Conservation (phyloP, 495 filamentous ascomycete genomes). For the Lophiostoma macrostomum region DNA sequence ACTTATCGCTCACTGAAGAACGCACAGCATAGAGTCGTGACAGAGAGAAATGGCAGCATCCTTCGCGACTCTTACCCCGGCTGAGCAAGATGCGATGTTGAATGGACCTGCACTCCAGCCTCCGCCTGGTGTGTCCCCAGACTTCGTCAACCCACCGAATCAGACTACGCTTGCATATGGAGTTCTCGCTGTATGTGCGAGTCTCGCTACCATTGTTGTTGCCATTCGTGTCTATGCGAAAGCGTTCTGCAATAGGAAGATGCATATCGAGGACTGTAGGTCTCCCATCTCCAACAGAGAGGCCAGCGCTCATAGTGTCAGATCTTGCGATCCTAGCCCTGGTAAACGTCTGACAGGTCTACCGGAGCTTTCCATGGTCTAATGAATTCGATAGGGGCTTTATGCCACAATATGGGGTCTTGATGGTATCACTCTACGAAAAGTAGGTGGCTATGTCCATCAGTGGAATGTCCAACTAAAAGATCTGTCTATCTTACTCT, state of each 20-base stretch:
- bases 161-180: slow-evolving; percentile 22
- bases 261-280: slow-evolving; percentile 34
- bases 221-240: slow-evolving; percentile 25
- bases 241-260: slow-evolving; percentile 14
- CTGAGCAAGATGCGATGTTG: too few species aligned
- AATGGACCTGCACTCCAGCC: slow-evolving; percentile 29
- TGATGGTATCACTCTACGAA: slow-evolving; percentile 2
- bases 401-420: slow-evolving; percentile 3
- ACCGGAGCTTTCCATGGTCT: neutral
- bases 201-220: slow-evolving; percentile 10
- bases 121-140: slow-evolving; percentile 26
- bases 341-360: neutral
- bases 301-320: slow-evolving; percentile 11
- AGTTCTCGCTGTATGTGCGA: slow-evolving; percentile 5
- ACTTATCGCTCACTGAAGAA: too few species aligned
- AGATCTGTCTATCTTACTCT: neutral
- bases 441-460: slow-evolving; percentile 24
- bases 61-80: too few species aligned
- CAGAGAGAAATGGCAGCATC: too few species aligned
- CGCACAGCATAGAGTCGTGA: too few species aligned
- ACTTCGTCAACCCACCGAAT: slow-evolving; percentile 20
- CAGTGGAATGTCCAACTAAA: slow-evolving; percentile 28
- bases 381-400: neutral
- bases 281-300: neutral
- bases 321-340: neutral